A percentile compares a stretch with the other conserved stretches of the same genome.
Evolutionary conservation across 2,329 filamentous ascomycete genomes (phyloP).

Genomic region (Aureobasidium musti): DNA sequence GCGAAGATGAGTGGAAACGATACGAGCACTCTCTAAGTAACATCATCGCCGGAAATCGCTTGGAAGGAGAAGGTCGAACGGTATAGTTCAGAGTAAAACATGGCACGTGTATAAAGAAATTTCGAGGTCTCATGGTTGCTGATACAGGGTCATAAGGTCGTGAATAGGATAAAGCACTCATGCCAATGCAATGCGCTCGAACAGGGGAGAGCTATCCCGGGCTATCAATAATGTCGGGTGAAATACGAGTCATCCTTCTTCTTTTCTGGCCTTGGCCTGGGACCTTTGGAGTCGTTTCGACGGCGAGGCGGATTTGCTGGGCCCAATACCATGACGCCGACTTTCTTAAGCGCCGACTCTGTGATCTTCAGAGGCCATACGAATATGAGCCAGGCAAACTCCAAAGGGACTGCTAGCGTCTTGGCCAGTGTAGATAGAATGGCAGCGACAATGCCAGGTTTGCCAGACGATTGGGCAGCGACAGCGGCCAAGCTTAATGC

Average conservation of each 20-base stretch:
- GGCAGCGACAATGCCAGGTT: conserved; percentile 34
- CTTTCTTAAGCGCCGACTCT: conserved; percentile 24
- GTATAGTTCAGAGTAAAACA: not conserved
- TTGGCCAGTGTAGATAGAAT: conserved; percentile 32
- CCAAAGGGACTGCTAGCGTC: conserved; percentile 12
- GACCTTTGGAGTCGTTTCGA: conserved; percentile 3
- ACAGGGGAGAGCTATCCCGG: not conserved
- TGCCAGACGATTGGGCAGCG: conserved; percentile 55
- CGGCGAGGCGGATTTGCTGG: conserved; percentile 10
- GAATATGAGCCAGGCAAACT: conserved; percentile 7
- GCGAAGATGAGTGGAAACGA: no score
- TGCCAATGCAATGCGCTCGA: not conserved
- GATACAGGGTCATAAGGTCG: conserved; percentile 9
- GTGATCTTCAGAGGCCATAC: conserved; percentile 27
- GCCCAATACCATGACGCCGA: conserved; percentile 18
- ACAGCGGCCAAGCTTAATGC: conserved; percentile 78
- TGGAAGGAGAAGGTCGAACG: not conserved
- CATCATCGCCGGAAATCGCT: not conserved
- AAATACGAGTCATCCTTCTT: conserved; percentile 27
- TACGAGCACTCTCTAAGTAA: no score
- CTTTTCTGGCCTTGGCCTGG: conserved; percentile 6
- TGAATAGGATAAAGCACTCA: conserved; percentile 5
- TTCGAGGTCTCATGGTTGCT: not conserved
- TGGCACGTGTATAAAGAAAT: not conserved
- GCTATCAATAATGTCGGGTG: conserved; percentile 13